Evolutionary conservation across 139 green algal genomes (phyloP).

Genomic region (Protoeuglena noctilucae): DNA sequence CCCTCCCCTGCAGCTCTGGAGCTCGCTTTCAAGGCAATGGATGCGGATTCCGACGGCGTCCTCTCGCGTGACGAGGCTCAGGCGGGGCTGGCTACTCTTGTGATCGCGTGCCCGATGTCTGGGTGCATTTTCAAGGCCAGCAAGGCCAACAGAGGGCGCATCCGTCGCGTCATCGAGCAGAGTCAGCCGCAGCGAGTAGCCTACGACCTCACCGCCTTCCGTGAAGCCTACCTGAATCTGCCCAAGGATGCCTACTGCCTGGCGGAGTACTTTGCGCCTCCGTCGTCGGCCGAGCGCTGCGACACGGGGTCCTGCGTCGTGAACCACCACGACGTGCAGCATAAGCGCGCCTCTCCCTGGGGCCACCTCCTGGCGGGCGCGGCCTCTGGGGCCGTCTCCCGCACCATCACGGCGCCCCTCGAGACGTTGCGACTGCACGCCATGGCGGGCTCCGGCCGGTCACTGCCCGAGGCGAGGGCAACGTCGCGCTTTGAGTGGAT

Average conservation of each 20-base stretch:
- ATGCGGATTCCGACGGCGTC: neutral
- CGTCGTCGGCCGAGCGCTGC: conserved; percentile 2
- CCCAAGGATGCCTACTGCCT: no score
- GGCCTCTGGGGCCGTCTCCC: conserved; percentile 44
- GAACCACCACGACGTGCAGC: conserved; percentile 3
- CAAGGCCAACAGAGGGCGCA: neutral
- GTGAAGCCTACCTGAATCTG: no score
- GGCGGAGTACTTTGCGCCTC: conserved; percentile 24
- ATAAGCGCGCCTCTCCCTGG: neutral
- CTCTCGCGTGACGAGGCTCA: neutral
- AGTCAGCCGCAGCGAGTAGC: no score
- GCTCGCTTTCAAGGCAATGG: no score
- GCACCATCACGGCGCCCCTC: conserved; percentile 58
- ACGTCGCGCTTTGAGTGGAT: neutral
- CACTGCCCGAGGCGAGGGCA: neutral
- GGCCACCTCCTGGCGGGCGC: conserved; percentile 60
- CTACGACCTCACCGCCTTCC: no score
- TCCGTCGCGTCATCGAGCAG: neutral
- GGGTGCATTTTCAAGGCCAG: neutral
- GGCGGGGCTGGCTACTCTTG: neutral
- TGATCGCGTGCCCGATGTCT: neutral
- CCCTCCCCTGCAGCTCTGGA: no score
- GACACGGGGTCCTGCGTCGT: conserved; percentile 15
- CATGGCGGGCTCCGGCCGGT: conserved; percentile 33
- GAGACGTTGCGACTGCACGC: conserved; percentile 56